These are phyloP conservation scores for Suillus alpinus DNA, from an alignment of 768 basidiomycete species.

Conservation along the genomic window DNA sequence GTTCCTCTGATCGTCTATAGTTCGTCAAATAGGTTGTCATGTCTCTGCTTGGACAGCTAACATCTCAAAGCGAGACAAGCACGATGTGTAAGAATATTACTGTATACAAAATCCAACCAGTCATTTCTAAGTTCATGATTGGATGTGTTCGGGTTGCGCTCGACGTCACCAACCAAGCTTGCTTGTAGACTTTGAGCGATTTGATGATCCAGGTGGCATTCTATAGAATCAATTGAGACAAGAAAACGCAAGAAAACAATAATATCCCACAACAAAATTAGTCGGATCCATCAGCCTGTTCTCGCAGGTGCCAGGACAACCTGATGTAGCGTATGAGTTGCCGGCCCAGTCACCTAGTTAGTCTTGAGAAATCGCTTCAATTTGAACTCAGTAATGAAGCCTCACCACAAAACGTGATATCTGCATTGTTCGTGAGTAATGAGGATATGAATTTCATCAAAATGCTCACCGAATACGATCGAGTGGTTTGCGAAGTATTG, in stretches of 20 bases:
- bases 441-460: constrained; percentile 2
- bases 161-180: constrained; percentile 44
- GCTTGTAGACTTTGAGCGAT: constrained; percentile 69
- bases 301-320: constrained; percentile 73
- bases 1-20: not conserved
- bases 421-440: constrained; percentile 35
- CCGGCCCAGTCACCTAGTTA: constrained; percentile 77
- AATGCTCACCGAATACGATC: constrained; percentile 66
- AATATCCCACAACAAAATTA: constrained; percentile 63
- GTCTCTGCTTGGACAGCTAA: not conserved
- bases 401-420: constrained; percentile 81
- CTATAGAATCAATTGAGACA: constrained; percentile 33
- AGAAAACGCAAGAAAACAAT: not conserved
- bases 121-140: constrained; percentile 4
- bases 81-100: constrained; percentile 13
- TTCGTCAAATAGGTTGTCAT: constrained; percentile 21
- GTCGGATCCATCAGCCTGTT: constrained; percentile 60
- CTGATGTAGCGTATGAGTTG: constrained; percentile 70
- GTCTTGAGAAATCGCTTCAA: constrained; percentile 6
- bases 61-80: constrained; percentile 16
- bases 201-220: constrained; percentile 84
- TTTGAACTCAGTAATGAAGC: constrained; percentile 4
- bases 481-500: constrained; percentile 66
- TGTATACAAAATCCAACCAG: constrained; percentile 11
- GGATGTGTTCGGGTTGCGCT: constrained; percentile 8